Conservation (phyloP, 371 early-diverging fungal species). For the Haplosporangium sp. region DNA sequence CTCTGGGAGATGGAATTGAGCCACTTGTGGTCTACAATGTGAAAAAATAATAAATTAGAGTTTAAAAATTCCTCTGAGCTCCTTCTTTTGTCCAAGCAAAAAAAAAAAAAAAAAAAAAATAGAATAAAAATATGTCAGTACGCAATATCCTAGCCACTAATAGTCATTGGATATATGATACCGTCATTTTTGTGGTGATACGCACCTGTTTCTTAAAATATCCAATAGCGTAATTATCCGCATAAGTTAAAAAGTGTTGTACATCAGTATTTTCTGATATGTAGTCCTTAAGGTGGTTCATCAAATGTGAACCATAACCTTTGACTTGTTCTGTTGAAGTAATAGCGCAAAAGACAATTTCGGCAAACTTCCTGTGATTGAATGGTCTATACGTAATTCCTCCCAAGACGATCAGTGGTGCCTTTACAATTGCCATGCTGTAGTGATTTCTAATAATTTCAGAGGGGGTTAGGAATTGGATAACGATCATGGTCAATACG, state of each 20-base stretch:
- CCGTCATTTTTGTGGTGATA: no score
- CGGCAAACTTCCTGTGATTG: constrained; percentile 91
- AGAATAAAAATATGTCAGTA: no score
- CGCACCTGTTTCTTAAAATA: constrained; percentile 98
- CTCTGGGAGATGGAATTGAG: constrained; percentile 10
- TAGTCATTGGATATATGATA: no score
- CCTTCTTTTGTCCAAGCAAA: constrained; percentile 20
- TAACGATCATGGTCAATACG: not conserved
- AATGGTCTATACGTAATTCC: constrained; percentile 98
- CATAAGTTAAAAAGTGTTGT: constrained; percentile 97
- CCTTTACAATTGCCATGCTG: constrained; percentile 83
- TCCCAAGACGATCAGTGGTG: constrained; percentile 87
- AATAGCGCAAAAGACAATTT: constrained; percentile 99
- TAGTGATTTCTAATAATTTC: constrained; percentile 74
- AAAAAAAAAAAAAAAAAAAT: no score
- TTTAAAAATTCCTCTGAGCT: not conserved
- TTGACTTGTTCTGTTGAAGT: constrained; percentile 96
- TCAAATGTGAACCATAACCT: constrained; percentile 94
- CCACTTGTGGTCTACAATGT: no score
- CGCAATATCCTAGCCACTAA: no score
- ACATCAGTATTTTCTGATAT: constrained; percentile 78
- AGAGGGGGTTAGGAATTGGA: not conserved
- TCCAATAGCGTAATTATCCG: constrained; percentile 99
- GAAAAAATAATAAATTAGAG: no score
- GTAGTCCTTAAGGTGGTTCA: constrained; percentile 95